These are phyloP conservation scores for Silene vulgaris DNA, from an alignment of 179 eudicot genomes.

Conservation along the genomic window DNA sequence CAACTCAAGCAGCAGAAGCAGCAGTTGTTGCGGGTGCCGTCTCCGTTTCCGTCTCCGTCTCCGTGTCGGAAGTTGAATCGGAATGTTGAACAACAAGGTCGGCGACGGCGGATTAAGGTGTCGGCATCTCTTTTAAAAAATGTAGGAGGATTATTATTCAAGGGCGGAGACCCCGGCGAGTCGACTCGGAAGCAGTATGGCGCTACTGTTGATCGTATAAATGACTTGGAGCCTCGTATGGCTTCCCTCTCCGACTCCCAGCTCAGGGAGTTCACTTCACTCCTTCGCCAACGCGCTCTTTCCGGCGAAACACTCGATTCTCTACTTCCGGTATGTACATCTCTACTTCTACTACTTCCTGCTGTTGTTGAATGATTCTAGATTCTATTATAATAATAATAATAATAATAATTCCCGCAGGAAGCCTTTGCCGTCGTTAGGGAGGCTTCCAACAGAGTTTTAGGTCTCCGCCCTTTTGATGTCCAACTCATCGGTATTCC, in stretches of 20 bases:
- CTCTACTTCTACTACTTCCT: not conserved
- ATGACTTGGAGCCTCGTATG: slow-evolving; percentile 50
- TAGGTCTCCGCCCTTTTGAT: slow-evolving; percentile 95
- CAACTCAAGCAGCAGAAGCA: not conserved
- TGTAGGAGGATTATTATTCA: slow-evolving; percentile 53
- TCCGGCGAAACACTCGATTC: slow-evolving; percentile 64
- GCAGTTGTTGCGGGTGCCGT: not conserved
- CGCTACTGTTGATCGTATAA: slow-evolving; percentile 44
- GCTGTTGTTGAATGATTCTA: not conserved
- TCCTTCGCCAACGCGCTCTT: slow-evolving; percentile 58
- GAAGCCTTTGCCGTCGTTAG: slow-evolving; percentile 93
- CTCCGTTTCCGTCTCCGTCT: too few species aligned
- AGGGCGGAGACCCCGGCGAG: slow-evolving; percentile 66
- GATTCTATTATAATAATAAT: too few species aligned
- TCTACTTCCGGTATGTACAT: slow-evolving; percentile 54
- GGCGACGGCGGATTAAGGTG: slow-evolving; percentile 20
- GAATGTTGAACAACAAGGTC: not conserved
- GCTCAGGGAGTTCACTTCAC: slow-evolving; percentile 48
- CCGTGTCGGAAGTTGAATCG: not conserved
- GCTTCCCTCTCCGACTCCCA: slow-evolving; percentile 58
- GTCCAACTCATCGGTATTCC: slow-evolving; percentile 75
- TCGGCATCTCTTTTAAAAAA: slow-evolving; percentile 35
- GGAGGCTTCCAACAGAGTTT: slow-evolving; percentile 90
- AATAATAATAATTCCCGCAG: slow-evolving; percentile 27
- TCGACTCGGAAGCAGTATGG: slow-evolving; percentile 66